Evolutionary conservation across 1,284 basidiomycete species (phyloP).

Genomic region (Tetrapyrgos nigripes): DNA sequence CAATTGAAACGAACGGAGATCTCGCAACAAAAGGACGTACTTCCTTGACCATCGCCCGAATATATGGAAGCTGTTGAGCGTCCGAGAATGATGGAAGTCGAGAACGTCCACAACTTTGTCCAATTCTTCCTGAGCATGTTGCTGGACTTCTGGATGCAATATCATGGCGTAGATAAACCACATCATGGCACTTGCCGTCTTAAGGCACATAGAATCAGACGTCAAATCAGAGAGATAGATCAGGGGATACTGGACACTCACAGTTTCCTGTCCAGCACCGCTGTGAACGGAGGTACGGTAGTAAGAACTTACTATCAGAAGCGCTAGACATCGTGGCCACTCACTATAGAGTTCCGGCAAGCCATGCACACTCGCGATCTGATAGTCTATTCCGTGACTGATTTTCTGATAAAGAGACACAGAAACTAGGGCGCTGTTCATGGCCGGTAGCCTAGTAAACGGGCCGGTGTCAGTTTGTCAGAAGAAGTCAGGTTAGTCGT

Average conservation of each 20-base stretch:
- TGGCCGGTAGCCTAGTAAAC: neutral
- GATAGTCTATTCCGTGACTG: neutral
- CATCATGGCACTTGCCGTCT: slow-evolving; percentile 7
- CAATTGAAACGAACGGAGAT: neutral
- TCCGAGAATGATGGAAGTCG: slow-evolving; percentile 8
- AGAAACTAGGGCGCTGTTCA: slow-evolving; percentile 4
- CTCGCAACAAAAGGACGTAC: neutral
- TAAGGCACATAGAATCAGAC: neutral
- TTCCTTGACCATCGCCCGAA: slow-evolving; percentile 11
- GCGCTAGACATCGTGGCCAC: neutral
- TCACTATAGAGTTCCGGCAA: slow-evolving; percentile 6
- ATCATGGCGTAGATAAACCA: slow-evolving; percentile 10
- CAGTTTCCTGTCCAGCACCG: slow-evolving; percentile 7
- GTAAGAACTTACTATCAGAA: neutral
- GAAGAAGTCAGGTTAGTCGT: neutral
- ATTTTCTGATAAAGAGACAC: slow-evolving; percentile 1
- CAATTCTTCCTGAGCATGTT: slow-evolving; percentile 4
- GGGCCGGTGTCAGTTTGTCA: neutral
- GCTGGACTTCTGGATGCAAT: slow-evolving; percentile 4
- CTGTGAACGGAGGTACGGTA: neutral
- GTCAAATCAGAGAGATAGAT: neutral
- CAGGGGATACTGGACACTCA: neutral
- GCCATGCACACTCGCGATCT: slow-evolving; percentile 4
- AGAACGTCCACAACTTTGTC: slow-evolving; percentile 11
- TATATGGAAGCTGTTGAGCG: slow-evolving; percentile 8